Base-by-base conservation (phyloP, 139 green algal genomes). In the Ettlia oleoabundans region DNA sequence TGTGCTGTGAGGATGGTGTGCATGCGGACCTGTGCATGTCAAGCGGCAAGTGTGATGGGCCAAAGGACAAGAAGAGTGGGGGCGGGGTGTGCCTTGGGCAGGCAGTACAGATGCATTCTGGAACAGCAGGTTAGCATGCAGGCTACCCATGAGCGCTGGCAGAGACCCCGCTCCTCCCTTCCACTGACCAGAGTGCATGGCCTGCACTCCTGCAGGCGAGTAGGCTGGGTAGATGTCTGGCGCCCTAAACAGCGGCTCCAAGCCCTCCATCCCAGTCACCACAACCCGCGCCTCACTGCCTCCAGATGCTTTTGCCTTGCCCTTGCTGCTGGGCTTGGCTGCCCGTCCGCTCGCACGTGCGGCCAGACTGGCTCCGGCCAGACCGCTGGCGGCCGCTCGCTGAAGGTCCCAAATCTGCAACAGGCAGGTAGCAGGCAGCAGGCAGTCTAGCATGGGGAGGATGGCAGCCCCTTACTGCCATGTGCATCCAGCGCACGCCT, bases 231-330 rank as follows among this genome's bases (percentile, higher is more conserved):
- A 87, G 18, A 89, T 47, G 7, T 68, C 61, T 2, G 55, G 13
- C 1, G 52, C 37, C 24, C 40, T 91, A 81, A 99, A 98, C 40
- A 96, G 89, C 62, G 85, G 55, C 78, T 83, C 84, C 78, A 89
- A 93, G 35, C 86, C 85, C 80, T 95, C 91, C 87, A 95, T 95
- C 35, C 93, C 93, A 3, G 86, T 92, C 55, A 81, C 62, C 5
- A 85, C 61, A 15, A 87, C 32, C 10, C 66, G 66, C 26, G 63
- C 42, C n/a, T 26, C 35, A 21, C 53, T 69, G 53, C 33, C 37
- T 4, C 22, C 62, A 66, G 51, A 26, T n/a, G 69, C 67, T 7
- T 75, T 47, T 13, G 75, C 58, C 35, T 43, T 61, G 73, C 47
- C 55, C 37, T 80, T 80, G 75, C 35, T 32, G 74, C 74, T 69